Evolutionary conservation across 176 grass and related monocot genomes (phyloP), one percentile per base, ranked within the genome.

Genomic region (Aegilops longissima): DNA sequence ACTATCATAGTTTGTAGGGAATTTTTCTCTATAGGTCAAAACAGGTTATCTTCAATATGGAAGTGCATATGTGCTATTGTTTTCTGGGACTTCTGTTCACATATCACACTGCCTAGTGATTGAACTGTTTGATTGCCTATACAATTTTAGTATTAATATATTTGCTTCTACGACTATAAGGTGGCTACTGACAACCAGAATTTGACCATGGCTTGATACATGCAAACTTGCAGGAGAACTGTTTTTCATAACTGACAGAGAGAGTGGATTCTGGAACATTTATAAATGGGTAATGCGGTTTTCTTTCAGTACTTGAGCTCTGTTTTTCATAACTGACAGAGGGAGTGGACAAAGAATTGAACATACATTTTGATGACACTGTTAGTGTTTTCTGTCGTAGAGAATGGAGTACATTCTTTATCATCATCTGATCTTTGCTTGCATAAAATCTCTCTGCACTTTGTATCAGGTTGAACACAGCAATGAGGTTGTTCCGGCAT

Each of bases 251-350:
- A 94, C 86, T 27, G 96, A 98, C 79, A 93, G 93, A 84, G 85
- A 81, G 34, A 93, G 81, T 89, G 96, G 96, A 70, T 95, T 98
- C 68, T 98, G 96, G 96, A 98, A 98, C 39, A 92, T 98, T 61
- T 93, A 94, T 74, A 98, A 89, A 98, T 98, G 93, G 93, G 96
- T 98, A 90, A 85, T 73, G 36, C 38, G 59, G 80, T 77, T 61
- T 66, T 85, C 38, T 83, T 23, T 72, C 13, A 56, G 62, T 42
- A 40, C 45, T 61, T 70, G 39, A 58, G 9, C 18, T 73, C 72
- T 61, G 45, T 49, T 49, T 49, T 13, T 49, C 45, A 14, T 49
- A 49, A 49, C 12, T 49, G 12, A 14, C 45, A 12, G 45, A 49
- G 45, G 45, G 45, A 49, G 45, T 49, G 45, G 12, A 49, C 45